Base-by-base conservation (phyloP, 73 alveolate genomes). In the Symbiodinium pilosum region DNA sequence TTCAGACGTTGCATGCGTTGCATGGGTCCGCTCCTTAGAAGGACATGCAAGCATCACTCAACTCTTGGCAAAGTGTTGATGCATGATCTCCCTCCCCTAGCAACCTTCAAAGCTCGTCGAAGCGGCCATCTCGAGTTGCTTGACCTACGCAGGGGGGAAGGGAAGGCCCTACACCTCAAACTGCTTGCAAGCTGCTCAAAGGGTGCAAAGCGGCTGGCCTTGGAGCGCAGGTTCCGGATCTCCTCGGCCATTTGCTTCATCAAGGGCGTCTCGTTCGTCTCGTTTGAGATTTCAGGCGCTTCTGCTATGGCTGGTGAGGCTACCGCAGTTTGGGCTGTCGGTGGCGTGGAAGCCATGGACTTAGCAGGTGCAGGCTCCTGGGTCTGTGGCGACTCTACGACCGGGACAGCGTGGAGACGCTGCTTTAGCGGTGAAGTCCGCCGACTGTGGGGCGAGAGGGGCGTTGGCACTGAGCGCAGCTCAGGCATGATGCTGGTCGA, bases 181-280 rank as follows among this genome's bases (percentile, higher is more conserved):
- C 40, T 21, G n/a, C n/a, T n/a, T n/a, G n/a, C n/a, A n/a, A n/a
- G n/a, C n/a, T n/a, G n/a, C n/a, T n/a, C n/a, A n/a, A n/a, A n/a
- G n/a, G n/a, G n/a, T n/a, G n/a, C n/a, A n/a, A n/a, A n/a, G 18
- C 85, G 34, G 36, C 83, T 4, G 47, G 81, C 97, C 97, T 91
- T 91, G 73, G 88, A 91, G 30, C 97, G 71, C 39, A 91, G 77
- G 54, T 91, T 91, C 20, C 88, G 73, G 88, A 91, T 91, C 97
- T 91, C 97, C 81, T 91, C 97, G 4, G 97, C 97, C 97, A 91
- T 91, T 36, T 69, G 71, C 85, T 91, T 91, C 77, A 91, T 91
- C 88, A 91, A 32, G n/a, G 97, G 97, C n/a, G 88, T 81, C 81
- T 83, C 81, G 59, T 56, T 87, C 4, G 47, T 40, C 20, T 2